These are phyloP conservation scores for Beta lomatogona DNA, from an alignment of 179 eudicot species.

Conservation along the genomic window DNA sequence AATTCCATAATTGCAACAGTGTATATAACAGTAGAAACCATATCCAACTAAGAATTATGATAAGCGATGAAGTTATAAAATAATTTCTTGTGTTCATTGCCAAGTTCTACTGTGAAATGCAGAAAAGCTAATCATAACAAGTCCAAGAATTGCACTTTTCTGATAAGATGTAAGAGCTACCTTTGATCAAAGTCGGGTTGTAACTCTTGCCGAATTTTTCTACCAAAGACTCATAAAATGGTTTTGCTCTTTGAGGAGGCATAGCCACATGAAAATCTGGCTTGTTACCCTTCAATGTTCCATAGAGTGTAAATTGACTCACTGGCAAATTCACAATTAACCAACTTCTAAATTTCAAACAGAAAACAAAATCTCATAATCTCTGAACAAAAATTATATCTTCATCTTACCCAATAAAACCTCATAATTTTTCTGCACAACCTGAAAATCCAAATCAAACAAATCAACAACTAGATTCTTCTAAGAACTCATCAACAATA, in stretches of 20 bases:
- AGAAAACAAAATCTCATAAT: conserved; percentile 6
- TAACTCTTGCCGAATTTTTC: conserved; percentile 72
- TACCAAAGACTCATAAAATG: conserved; percentile 83
- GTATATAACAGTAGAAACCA: not conserved
- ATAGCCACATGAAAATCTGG: conserved; percentile 99
- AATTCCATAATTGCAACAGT: too few relatives aligned
- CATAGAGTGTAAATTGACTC: conserved; percentile 95
- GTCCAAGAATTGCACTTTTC: conserved; percentile 1
- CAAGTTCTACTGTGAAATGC: not conserved
- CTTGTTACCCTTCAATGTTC: conserved; percentile 95
- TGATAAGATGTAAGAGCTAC: conserved; percentile 34
- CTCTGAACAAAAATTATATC: not conserved
- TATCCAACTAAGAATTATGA: not conserved
- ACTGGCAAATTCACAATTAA: conserved; percentile 46
- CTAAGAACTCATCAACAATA: not conserved
- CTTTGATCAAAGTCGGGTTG: conserved; percentile 66
- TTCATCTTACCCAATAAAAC: conserved; percentile 68
- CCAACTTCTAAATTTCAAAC: conserved; percentile 14
- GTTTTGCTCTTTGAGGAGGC: conserved; percentile 82
- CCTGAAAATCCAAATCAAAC: conserved; percentile 50
- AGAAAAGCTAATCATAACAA: not conserved
- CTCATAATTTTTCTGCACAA: conserved; percentile 74
- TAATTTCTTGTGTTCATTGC: not conserved
- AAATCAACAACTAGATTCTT: not conserved
- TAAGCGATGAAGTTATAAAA: not conserved